Evolutionary conservation across 73 alveolate species (phyloP).

Genomic region (Paraurostyla sp.): DNA sequence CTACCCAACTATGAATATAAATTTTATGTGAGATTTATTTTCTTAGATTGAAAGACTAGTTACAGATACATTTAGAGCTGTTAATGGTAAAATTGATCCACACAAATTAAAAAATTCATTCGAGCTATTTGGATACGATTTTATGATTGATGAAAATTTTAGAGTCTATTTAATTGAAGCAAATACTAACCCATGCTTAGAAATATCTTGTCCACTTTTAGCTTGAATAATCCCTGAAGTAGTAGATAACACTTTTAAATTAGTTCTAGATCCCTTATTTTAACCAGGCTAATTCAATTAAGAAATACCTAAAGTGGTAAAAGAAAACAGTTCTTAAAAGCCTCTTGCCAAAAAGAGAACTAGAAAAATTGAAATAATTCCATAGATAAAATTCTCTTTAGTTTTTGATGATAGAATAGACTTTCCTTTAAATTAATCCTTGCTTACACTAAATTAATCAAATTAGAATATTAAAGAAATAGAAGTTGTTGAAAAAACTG

Average conservation of each 20-base stretch:
- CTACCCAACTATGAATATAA: slow-evolving; percentile 56
- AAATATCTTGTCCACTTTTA: slow-evolving; percentile 89
- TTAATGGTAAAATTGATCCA: slow-evolving; percentile 86
- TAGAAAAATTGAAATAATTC: slow-evolving; percentile 8
- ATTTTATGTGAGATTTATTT: slow-evolving; percentile 82
- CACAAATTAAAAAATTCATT: slow-evolving; percentile 79
- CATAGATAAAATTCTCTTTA: slow-evolving; percentile 52
- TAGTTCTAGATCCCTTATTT: slow-evolving; percentile 74
- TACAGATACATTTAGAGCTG: slow-evolving; percentile 86
- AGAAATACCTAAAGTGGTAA: background rate
- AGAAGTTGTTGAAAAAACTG: background rate
- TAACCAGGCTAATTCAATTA: slow-evolving; percentile 42
- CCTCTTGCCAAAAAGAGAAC: background rate
- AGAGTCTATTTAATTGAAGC: slow-evolving; percentile 93
- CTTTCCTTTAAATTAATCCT: background rate
- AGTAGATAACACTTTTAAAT: slow-evolving; percentile 68
- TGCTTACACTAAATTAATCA: background rate
- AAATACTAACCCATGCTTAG: slow-evolving; percentile 97
- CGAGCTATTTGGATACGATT: slow-evolving; percentile 97
- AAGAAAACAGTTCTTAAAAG: background rate
- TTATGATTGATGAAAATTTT: slow-evolving; percentile 94
- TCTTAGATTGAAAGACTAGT: slow-evolving; percentile 85
- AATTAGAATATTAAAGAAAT: background rate
- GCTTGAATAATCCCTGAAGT: slow-evolving; percentile 82
- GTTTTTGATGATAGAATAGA: slow-evolving; percentile 71